phyloP scores from a whole-genome alignment of 169 alveolate species.

The Plasmodium vinckei region DNA sequence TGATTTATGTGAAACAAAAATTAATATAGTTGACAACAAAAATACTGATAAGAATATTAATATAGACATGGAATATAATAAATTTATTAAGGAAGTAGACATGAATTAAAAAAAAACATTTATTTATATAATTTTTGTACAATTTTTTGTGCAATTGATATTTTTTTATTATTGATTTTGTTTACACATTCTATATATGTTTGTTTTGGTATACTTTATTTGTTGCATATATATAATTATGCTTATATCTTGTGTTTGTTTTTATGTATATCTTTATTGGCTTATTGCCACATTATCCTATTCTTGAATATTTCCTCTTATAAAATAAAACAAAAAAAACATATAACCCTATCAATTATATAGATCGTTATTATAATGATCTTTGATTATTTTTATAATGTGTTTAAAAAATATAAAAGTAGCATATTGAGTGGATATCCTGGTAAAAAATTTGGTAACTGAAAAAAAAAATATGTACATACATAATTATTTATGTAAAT shows the following conservation, averaged over 20 bases:
- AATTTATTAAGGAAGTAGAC: conserved; percentile 65
- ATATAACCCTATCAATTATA: too few species aligned
- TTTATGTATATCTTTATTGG: too few species aligned
- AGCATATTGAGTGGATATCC: conserved; percentile 58
- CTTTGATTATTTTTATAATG: not conserved
- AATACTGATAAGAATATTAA: conserved; percentile 31
- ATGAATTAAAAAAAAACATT: conserved; percentile 9
- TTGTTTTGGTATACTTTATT: not conserved
- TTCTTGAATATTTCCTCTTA: too few species aligned
- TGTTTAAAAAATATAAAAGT: conserved; percentile 40
- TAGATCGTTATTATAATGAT: too few species aligned
- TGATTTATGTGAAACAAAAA: conserved; percentile 63
- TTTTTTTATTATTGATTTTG: too few species aligned
- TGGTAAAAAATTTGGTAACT: conserved; percentile 35
- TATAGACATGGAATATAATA: conserved; percentile 52
- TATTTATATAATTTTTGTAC: not conserved
- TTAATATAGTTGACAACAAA: conserved; percentile 28
- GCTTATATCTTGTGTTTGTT: too few species aligned
- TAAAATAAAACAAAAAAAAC: too few species aligned
- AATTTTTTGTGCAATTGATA: too few species aligned
- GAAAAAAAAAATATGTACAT: not conserved
- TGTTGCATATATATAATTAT: not conserved
- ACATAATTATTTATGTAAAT: not conserved
- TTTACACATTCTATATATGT: not conserved
- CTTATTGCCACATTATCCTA: too few species aligned